Percentiles rank a stretch among this genome's conserved stretches.
Conservation (phyloP, 2,329 filamentous ascomycete genomes). For the Calonectria pteridis region DNA sequence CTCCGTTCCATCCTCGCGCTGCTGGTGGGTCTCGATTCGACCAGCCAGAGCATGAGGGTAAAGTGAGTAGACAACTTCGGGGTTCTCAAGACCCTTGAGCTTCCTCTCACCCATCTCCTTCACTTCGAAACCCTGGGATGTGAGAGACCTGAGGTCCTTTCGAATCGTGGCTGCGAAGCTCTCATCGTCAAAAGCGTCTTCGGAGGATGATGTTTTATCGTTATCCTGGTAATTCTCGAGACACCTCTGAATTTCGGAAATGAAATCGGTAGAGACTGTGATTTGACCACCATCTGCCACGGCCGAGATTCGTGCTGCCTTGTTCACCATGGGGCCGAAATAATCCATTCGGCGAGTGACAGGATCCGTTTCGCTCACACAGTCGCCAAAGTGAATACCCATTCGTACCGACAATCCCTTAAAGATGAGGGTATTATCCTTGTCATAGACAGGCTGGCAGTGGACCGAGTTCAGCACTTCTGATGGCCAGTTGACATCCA, state of each 20-base stretch:
- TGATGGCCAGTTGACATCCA: slow-evolving; percentile 92
- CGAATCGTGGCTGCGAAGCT: slow-evolving; percentile 81
- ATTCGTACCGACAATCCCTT: slow-evolving; percentile 94
- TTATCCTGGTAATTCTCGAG: slow-evolving; percentile 90
- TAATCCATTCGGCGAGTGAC: slow-evolving; percentile 99
- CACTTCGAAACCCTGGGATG: slow-evolving; percentile 93
- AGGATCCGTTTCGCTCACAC: slow-evolving; percentile 94
- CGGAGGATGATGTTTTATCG: slow-evolving; percentile 78
- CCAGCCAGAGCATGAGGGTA: slow-evolving; percentile 91
- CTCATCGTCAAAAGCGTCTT: slow-evolving; percentile 79
- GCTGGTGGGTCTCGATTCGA: slow-evolving; percentile 77
- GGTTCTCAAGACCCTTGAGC: slow-evolving; percentile 96
- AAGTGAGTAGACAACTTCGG: slow-evolving; percentile 94
- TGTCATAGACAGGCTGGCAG: slow-evolving; percentile 85
- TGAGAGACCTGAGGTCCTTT: slow-evolving; percentile 87
- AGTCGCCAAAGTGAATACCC: slow-evolving; percentile 96
- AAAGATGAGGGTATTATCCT: slow-evolving; percentile 91
- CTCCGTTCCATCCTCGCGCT: slow-evolving; percentile 62
- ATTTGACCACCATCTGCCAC: slow-evolving; percentile 98
- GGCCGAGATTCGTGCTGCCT: slow-evolving; percentile 91
- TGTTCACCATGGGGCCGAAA: slow-evolving; percentile 99
- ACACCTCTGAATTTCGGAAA: slow-evolving; percentile 92
- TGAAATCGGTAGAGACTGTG: slow-evolving; percentile 96
- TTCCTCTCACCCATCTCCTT: slow-evolving; percentile 97
- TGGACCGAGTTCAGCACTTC: slow-evolving; percentile 91